Base-by-base conservation (phyloP, 1,139 yeast species). In the Geotrichum carabidarum region DNA sequence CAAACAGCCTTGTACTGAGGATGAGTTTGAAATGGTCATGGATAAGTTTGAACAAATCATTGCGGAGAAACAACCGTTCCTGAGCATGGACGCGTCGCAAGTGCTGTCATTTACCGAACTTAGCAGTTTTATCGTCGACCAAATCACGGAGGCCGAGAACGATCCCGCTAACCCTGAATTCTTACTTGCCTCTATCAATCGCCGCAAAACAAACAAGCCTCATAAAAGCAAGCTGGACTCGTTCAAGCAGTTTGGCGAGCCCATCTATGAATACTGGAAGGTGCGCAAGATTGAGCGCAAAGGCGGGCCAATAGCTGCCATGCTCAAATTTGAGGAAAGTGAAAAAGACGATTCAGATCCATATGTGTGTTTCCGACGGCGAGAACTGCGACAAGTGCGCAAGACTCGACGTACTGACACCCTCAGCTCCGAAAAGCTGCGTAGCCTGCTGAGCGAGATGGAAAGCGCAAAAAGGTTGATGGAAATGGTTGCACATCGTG, bases 291-390 rank as follows among this genome's bases (percentile, higher is more conserved):
- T 90, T 27, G 80, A 74, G 50, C 76, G 90, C 55, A 74, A 76
- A 35, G 98, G 98, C 32, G 80, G 80, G 63, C 70, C 85, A 11
- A 79, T 94, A 41, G 79, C 81, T 63, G 96, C 98, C 1, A 71
- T 77, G 8, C 74, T 94, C 49, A 86, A 85, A 67, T 90, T 88
- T 67, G 98, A 91, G 71, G 94, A 88, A 63, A 82, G 81, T 55
- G 96, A 90, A 61, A 87, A 87, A 64, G 97, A 91, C 65, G 99
- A 93, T 65, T 82, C 80, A 58, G 98, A 93, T 70, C 98, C 99
- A 1, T 93, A 94, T 70, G 85, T 90, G 47, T 89, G 98, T 73
- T 93, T 94, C 74, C 81, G 99, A 67, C 83, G 97, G 64, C 86
- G 99, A 70, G 99, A 91, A 66, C 85, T 90, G 62, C 82, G 99